phyloP scores from a whole-genome alignment of 2,329 filamentous ascomycete genomes.

The Aspergillus tanneri region DNA sequence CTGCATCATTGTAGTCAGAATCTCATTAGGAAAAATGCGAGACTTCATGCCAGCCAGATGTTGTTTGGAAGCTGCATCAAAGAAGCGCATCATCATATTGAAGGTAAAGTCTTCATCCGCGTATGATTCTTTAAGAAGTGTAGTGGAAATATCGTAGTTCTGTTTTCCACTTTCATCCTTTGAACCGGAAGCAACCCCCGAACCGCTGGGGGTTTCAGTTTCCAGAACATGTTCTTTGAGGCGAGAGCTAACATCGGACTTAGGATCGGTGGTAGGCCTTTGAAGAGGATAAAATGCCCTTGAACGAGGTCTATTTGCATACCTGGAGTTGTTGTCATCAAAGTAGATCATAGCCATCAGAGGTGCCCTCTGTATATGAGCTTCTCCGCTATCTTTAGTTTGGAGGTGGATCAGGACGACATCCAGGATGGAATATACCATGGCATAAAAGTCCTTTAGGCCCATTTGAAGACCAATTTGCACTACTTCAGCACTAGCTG shows the following conservation, averaged over 20 bases:
- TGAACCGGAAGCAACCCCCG: neutral
- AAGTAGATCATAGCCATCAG: constrained; percentile 16
- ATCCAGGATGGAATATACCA: constrained; percentile 21
- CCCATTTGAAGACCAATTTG: constrained; percentile 16
- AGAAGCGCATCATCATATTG: constrained; percentile 12
- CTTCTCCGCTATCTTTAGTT: neutral
- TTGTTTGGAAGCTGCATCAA: constrained; percentile 10
- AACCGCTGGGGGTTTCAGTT: neutral
- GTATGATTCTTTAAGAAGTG: neutral
- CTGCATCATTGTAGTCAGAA: constrained; percentile 17
- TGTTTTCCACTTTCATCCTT: neutral
- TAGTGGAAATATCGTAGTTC: neutral
- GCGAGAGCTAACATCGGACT: neutral
- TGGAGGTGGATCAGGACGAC: constrained; percentile 16
- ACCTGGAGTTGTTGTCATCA: constrained; percentile 10
- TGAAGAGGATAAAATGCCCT: neutral
- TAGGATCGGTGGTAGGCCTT: neutral
- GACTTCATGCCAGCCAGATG: constrained; percentile 9
- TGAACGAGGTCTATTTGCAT: constrained; percentile 11
- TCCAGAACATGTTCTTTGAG: neutral
- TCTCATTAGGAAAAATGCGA: constrained; percentile 18
- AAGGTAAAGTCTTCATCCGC: neutral
- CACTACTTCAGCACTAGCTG: constrained; percentile 14
- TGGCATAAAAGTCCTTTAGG: constrained; percentile 12
- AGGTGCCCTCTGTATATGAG: constrained; percentile 12